Evolutionary conservation across 164 flowering plant species (phyloP).

Genomic region (Akebia trifoliata): DNA sequence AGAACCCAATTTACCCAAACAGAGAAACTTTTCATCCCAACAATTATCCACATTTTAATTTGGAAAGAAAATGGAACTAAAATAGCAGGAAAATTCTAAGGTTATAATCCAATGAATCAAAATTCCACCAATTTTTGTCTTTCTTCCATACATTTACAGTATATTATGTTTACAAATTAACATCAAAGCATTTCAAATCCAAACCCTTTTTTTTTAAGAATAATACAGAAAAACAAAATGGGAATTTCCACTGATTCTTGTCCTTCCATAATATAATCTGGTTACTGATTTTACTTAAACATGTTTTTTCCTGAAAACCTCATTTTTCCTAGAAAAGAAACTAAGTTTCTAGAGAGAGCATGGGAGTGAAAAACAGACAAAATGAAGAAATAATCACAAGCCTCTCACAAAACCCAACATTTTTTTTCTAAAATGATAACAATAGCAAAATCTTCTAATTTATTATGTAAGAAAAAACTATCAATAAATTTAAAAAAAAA

Average conservation of each 20-base stretch:
- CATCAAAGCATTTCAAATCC: not conserved
- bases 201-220: not conserved
- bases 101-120: too few species aligned
- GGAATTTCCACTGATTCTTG: too few species aligned
- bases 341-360: not conserved
- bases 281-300: too few species aligned
- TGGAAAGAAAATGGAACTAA: not conserved
- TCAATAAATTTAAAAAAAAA: not conserved
- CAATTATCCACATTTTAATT: not conserved
- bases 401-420: not conserved
- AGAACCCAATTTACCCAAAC: not conserved
- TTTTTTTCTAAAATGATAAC: not conserved
- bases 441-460: not conserved
- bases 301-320: not conserved
- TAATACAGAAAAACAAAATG: too few species aligned
- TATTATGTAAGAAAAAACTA: not conserved
- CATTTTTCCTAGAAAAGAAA: not conserved
- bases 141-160: not conserved
- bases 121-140: too few species aligned
- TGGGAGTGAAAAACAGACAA: not conserved
- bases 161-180: not conserved
- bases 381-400: not conserved
- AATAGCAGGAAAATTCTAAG: not conserved
- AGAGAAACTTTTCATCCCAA: not conserved
- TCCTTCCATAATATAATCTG: too few species aligned